Base-by-base conservation (phyloP, 306 rosid genomes). In the Rubus idaeus region DNA sequence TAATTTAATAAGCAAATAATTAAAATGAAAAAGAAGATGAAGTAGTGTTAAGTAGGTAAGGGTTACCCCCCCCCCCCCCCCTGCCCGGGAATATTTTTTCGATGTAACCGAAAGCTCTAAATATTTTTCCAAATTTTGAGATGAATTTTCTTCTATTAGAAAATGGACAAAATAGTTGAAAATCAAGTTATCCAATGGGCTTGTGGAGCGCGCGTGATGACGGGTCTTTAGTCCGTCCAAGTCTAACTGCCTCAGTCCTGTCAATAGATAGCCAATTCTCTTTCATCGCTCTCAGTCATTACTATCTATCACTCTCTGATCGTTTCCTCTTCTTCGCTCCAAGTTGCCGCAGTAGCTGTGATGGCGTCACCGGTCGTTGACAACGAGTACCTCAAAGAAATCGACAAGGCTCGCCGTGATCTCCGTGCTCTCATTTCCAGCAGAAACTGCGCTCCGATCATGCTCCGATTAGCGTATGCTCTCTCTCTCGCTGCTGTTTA, bases 381-480 rank as follows among this genome's bases (percentile, higher is more conserved):
- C 78, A 66, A 87, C 0, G 97, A 88, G 20, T 95, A 92, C 78
- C 90, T 95, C 67, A 92, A 87, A 75, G 85, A 89, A 70, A 70
- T 92, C 78, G 91, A 90, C 62, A 95, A 77, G 78, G 97, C 97
- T 85, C 97, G 96, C 68, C 92, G 97, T n/a, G 81, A 95, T 85
- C 97, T 92, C 78, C 92, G 96, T 2, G 91, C 96, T 40, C 97
- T 95, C 84, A 90, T 95, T 80, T 84, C 97, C 78, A 75, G 56
- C 84, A 73, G 97, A 26, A 87, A 88, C 82, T 95, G 99, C 79
- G 93, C 97, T 69, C 97, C 97, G 10, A 67, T 95, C 80, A 92
- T 95, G 99, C 96, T 95, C 81, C 97, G 99, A 49, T 68, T 92
- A 21, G 96, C 97, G 96, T 95, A 88, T 26, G 5, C 75, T 57